A percentile compares a stretch with the other conserved stretches of the same genome.
Conservation (phyloP, 2,329 filamentous ascomycete species). For the Claviceps sp. region DNA sequence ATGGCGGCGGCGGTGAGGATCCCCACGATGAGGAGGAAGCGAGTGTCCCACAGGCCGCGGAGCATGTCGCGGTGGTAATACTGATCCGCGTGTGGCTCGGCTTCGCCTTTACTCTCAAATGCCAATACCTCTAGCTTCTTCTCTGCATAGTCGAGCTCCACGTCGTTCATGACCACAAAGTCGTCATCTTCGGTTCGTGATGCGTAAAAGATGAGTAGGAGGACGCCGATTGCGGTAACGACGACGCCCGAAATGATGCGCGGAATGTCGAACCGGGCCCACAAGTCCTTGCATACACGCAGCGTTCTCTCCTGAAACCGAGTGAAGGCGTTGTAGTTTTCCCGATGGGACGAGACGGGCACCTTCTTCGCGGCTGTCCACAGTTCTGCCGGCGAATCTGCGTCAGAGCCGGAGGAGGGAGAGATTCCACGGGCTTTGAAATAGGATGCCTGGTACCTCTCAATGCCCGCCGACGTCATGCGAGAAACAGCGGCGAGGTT, state of each 20-base stretch:
- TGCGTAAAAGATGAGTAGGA: conserved; percentile 61
- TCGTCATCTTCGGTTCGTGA: conserved; percentile 42
- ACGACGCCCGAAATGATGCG: conserved; percentile 72
- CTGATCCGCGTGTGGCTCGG: conserved; percentile 27
- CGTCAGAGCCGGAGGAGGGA: conserved; percentile 39
- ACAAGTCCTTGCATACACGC: conserved; percentile 65
- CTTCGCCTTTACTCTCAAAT: conserved; percentile 17
- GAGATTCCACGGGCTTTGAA: conserved; percentile 57
- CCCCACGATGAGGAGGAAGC: conserved; percentile 19
- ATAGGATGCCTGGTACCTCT: conserved; percentile 79
- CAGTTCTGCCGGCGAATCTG: conserved; percentile 24
- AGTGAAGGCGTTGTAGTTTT: conserved; percentile 45
- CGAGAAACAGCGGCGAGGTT: conserved; percentile 68
- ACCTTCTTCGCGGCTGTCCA: conserved; percentile 30
- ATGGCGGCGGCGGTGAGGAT: conserved; percentile 16
- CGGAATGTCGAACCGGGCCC: conserved; percentile 81
- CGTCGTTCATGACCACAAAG: conserved; percentile 38
- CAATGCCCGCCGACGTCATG: conserved; percentile 70
- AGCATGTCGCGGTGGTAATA: conserved; percentile 20
- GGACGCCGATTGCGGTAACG: conserved; percentile 54
- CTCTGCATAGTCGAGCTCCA: conserved; percentile 46
- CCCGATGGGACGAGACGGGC: conserved; percentile 17
- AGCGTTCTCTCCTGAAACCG: conserved; percentile 70
- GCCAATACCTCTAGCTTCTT: conserved; percentile 38
- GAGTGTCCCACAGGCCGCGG: conserved; percentile 22